Evolutionary conservation across 2,329 filamentous ascomycete genomes (phyloP), one percentile per base, ranked within the genome.

Genomic region (Tricladium varicosporioides): DNA sequence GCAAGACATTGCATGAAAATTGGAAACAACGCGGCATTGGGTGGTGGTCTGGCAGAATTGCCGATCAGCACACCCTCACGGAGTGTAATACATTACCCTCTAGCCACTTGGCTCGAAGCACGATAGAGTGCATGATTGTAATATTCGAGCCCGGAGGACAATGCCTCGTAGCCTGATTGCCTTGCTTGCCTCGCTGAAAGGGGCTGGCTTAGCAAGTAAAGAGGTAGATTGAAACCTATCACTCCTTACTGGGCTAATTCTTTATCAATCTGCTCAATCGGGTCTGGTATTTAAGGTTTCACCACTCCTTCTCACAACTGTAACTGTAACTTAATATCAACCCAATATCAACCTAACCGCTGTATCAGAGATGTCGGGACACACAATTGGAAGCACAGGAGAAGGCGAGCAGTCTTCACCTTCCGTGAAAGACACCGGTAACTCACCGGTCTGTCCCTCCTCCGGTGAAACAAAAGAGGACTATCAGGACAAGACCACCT

Each of bases 401-500:
- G 14, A 43, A 19, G 32, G 40, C 16, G 33, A 32, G 19, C 48
- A 27, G 22, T 27, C 31, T 22, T 16, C 5, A 14, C 13, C 8
- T 18, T 36, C 18, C 31, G 18, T 11, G 51, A 1, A 9, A 2
- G 15, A 32, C 11, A 13, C 10, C 2, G 51, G 36, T 10, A 3
- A n/a, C 1, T n/a, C 27, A n/a, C 22, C 27, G 4, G 18, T 14
- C 16, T 8, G 31, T 32, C 15, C 16, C 11, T 5, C 16, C 15
- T 14, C 14, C 27, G 10, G 16, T 15, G 43, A 15, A 10, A 44
- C 22, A 27, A 27, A 27, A 27, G 22, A 49, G 22, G 22, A 49
- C 14, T 48, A 53, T n/a, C 54, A 57, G 32, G 48, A 57, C 32
- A 15, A 53, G 32, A 43, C 31, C 2, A 49, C 31, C 9, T 57